Evolutionary conservation across 2,329 filamentous ascomycete species (phyloP), one percentile per base, ranked within the genome.

Genomic region (Arachnopeziza araneosa): DNA sequence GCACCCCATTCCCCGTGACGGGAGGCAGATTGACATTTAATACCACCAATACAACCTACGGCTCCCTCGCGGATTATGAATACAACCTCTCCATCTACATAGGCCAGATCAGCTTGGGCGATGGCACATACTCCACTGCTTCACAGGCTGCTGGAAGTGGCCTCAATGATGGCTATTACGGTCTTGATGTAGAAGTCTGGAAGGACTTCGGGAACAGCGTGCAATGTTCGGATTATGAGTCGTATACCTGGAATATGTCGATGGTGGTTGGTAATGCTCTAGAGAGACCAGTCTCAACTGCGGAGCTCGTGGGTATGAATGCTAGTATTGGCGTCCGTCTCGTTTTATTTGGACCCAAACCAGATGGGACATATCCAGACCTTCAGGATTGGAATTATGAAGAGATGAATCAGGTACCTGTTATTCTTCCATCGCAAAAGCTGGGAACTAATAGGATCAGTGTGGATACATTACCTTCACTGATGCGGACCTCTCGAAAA

Each of bases 391-490:
- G 8, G 14, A 55, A 48, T 23, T 23, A 24, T 19, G 54, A 55
- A 21, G 54, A 44, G 54, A 55, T 48, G 54, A 14, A 48, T 23
- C 36, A 55, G 54, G 54, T 55, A 48, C n/a, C 9, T 4, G 21
- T 17, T 23, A n/a, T 21, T 21, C 3, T 19, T 22, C 8, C 7
- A 24, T 19, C 14, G 2, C n/a, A 49, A 6, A 22, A 8, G 22
- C 48, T 21, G 12, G 7, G 36, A 49, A 22, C 54, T 55, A 30
- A 55, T 55, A 6, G n/a, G 19, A 22, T 49, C 22, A 55, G 54
- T 55, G 54, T 22, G 54, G 30, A 19, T 55, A 55, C 23, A 10
- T 55, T 19, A 55, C 54, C 26, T 49, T 55, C 22, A 55, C 54
- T 9, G 19, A 44, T 23, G 36, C 21, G 3, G 54, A 55, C 22